These are phyloP conservation scores for Salvia splendens DNA, from an alignment of 257 asterid species.

Conservation along the genomic window DNA sequence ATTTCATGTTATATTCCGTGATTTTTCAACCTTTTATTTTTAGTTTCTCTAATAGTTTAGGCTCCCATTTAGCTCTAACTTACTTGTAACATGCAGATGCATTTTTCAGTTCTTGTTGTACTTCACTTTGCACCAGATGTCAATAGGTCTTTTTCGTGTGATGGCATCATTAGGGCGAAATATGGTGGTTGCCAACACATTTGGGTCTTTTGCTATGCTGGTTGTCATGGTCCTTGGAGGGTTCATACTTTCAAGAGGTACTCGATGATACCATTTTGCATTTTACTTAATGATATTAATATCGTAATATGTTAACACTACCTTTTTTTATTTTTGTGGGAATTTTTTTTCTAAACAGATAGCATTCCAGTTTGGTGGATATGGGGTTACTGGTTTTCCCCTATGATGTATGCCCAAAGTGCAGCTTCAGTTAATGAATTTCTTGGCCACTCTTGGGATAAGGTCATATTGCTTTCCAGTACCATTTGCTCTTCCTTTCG, in stretches of 20 bases:
- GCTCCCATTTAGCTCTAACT: conserved; percentile 26
- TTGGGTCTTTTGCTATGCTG: conserved; percentile 84
- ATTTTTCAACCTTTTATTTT: neutral
- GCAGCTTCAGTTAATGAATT: conserved; percentile 89
- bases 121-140: conserved; percentile 84
- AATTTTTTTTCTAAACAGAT: conserved; percentile 44
- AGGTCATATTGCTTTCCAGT: conserved; percentile 34
- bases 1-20: neutral
- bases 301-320: conserved; percentile 8
- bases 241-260: conserved; percentile 83
- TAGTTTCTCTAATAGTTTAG: neutral
- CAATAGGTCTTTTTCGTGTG: conserved; percentile 81
- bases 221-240: conserved; percentile 91
- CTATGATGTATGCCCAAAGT: conserved; percentile 90
- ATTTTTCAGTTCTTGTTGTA: conserved; percentile 61
- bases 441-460: conserved; percentile 82
- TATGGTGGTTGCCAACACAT: conserved; percentile 86
- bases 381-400: conserved; percentile 60
- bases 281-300: neutral
- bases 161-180: conserved; percentile 83
- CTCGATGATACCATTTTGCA: conserved; percentile 10
- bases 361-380: conserved; percentile 91
- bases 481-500: conserved; percentile 7
- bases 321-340: conserved; percentile 20
- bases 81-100: conserved; percentile 54